Conservation (phyloP, 179 eudicot genomes). For the Beta corolliflora region DNA sequence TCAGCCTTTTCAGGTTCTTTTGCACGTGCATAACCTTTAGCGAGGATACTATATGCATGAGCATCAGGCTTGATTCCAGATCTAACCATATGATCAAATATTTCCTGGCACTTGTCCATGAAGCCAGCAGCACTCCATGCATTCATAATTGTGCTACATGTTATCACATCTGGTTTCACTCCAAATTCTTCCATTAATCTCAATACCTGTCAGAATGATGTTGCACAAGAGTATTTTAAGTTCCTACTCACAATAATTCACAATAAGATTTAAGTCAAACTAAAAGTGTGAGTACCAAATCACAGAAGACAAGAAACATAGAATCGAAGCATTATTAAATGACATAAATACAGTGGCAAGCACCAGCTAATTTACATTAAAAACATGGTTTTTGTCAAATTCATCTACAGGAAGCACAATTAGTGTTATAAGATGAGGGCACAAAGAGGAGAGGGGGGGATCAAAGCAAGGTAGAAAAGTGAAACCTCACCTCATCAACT, state of each 20-base stretch:
- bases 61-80: conserved; percentile 65
- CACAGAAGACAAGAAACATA: neutral
- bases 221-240: neutral
- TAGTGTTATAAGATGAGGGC: neutral
- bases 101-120: conserved; percentile 68
- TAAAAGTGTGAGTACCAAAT: neutral
- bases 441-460: neutral
- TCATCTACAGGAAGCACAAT: neutral
- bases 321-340: neutral
- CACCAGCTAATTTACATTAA: neutral
- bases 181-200: conserved; percentile 69
- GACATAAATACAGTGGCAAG: neutral
- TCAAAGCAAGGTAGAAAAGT: neutral
- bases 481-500: conserved; percentile 57
- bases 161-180: conserved; percentile 73
- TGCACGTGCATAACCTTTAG: conserved; percentile 69
- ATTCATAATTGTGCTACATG: conserved; percentile 82
- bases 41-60: conserved; percentile 74
- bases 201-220: conserved; percentile 46
- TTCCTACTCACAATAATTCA: neutral
- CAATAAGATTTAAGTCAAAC: neutral
- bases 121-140: conserved; percentile 74
- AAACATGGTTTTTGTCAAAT: neutral
- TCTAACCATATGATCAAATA: conserved; percentile 69
- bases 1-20: conserved; percentile 69